A percentile compares a stretch with the other conserved stretches of the same genome.
phyloP scores from a whole-genome alignment of 768 basidiomycete genomes.

The Boletus eberwhitei region DNA sequence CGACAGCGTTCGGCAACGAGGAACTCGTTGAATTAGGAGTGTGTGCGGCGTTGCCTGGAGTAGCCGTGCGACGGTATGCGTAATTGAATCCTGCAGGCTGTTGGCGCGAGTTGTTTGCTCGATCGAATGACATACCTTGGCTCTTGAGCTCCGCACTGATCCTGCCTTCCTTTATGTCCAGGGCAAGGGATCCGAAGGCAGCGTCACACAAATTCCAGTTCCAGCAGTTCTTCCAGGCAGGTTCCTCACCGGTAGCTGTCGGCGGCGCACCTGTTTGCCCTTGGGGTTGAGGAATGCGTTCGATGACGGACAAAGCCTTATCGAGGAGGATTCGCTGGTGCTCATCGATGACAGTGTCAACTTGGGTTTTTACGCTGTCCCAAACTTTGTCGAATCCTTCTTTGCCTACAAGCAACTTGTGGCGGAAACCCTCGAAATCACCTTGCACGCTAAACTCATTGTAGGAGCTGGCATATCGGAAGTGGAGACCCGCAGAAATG shows the following conservation, averaged over 20 bases:
- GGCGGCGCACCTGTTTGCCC: constrained; percentile 37
- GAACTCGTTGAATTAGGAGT: constrained; percentile 60
- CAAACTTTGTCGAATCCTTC: constrained; percentile 89
- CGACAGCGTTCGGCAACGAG: constrained; percentile 41
- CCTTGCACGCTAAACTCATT: constrained; percentile 94
- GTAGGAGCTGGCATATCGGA: constrained; percentile 94
- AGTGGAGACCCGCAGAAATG: constrained; percentile 92
- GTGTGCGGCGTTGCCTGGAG: constrained; percentile 45
- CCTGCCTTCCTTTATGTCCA: constrained; percentile 89
- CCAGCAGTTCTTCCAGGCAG: constrained; percentile 99
- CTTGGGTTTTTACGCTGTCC: constrained; percentile 88
- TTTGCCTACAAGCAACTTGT: constrained; percentile 74
- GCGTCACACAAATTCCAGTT: constrained; percentile 99
- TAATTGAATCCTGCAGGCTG: constrained; percentile 82
- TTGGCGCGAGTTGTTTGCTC: constrained; percentile 5
- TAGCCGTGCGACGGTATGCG: constrained; percentile 79
- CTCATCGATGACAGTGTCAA: constrained; percentile 89
- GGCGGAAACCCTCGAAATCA: constrained; percentile 84
- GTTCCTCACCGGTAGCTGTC: constrained; percentile 70
- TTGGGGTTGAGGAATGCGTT: constrained; percentile 65
- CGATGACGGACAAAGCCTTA: constrained; percentile 83
- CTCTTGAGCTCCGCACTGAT: constrained; percentile 90
- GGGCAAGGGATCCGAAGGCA: constrained; percentile 81
- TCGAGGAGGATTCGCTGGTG: constrained; percentile 83
- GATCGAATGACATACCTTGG: constrained; percentile 59